phyloP scores from a whole-genome alignment of 1,139 yeast genomes.

The Hansenula sp. region DNA sequence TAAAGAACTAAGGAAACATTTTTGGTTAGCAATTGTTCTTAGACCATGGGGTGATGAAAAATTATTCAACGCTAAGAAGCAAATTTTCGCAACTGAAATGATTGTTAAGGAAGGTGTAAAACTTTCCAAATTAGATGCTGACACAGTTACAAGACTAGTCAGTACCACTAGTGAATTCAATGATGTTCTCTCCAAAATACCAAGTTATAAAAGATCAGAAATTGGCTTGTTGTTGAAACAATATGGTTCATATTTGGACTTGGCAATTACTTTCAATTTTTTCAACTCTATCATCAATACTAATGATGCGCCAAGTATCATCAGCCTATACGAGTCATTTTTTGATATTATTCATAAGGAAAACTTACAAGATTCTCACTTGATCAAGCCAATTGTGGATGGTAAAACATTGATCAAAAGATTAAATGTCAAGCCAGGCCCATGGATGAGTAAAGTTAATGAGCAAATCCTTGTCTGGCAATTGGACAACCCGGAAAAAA shows the following conservation, averaged over 20 bases:
- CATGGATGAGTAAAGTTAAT: conserved; percentile 67
- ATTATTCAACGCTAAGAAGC: conserved; percentile 36
- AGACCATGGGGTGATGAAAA: conserved; percentile 43
- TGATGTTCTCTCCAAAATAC: conserved; percentile 18
- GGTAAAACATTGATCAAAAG: conserved; percentile 61
- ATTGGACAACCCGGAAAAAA: conserved; percentile 58
- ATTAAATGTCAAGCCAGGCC: conserved; percentile 68
- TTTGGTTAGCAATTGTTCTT: conserved; percentile 47
- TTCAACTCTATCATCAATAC: conserved; percentile 14
- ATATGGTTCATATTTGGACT: conserved; percentile 48
- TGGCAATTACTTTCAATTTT: conserved; percentile 34
- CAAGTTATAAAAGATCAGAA: conserved; percentile 42
- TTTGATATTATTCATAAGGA: conserved; percentile 24
- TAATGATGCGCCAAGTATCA: conserved; percentile 7
- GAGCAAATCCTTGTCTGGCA: conserved; percentile 67
- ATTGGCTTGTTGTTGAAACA: conserved; percentile 58
- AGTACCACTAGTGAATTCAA: conserved; percentile 26
- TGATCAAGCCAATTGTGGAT: conserved; percentile 53
- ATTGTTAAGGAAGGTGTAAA: conserved; percentile 70
- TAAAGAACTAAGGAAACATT: conserved; percentile 31
- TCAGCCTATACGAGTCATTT: conserved; percentile 34
- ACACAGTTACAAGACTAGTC: conserved; percentile 41
- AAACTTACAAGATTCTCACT: conserved; percentile 39
- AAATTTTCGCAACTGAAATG: conserved; percentile 32
- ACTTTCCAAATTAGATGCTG: conserved; percentile 56